Base-by-base conservation (phyloP, 495 filamentous ascomycete species). In the Penicillium odoratum region DNA sequence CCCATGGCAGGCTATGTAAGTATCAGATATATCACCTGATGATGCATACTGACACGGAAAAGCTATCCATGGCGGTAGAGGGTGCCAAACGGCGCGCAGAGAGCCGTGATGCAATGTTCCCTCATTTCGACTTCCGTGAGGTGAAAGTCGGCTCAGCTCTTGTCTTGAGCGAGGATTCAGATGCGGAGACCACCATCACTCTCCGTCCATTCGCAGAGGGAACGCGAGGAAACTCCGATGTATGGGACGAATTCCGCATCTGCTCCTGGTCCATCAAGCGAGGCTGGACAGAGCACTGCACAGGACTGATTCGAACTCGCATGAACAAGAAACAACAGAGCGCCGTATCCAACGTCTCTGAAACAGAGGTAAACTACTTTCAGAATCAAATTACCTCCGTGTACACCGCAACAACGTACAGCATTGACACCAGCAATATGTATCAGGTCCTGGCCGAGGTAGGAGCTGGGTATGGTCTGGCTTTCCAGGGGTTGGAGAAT, bases 31-130 rank as follows among this genome's bases (percentile, higher is more conserved):
- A 10, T 13, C 16, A 5, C 18, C 28, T 16, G 10, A 8, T 3
- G n/a, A 43, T 10, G 13, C 10, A 50, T 30, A 28, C 51, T 57
- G 40, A 65, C 50, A 44, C 3, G 5, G 1, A 50, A 43, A 33
- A 65, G 71, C 9, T 76, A 61, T 67, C 72, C 11, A 84, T 85
- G 80, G 77, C 73, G 0, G 61, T 76, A 9, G 79, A 84, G 57
- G 81, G 78, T 7, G 67, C 78, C n/a, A 57, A 62, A 15, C 51
- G 65, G 29, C 62, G 65, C 7, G 65, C 65, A 10, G 57, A 49
- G 38, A 43, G 50, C 18, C 45, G 54, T 26, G 65, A 65, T 16
- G 47, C 53, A 29, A 15, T 43, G 31, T 65, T 65, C 55, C 51
- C 62, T 0, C 59, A 65, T 8, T 58, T 63, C 46, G 69, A 70